These are phyloP conservation scores for Clavulina sp. DNA, from an alignment of 768 basidiomycete species.

Conservation along the genomic window DNA sequence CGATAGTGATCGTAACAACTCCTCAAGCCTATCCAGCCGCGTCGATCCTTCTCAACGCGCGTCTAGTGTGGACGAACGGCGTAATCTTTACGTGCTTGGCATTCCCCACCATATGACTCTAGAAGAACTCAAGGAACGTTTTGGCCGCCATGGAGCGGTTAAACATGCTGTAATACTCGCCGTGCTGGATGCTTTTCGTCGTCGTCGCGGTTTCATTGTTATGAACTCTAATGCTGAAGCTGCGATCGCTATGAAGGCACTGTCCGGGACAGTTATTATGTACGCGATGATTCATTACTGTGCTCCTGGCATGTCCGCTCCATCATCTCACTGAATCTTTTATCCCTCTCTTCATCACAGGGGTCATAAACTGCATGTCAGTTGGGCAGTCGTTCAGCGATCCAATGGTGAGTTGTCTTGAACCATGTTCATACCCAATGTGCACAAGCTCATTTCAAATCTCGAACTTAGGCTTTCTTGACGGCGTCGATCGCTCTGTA, in stretches of 20 bases:
- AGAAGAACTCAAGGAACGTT: slow-evolving; percentile 49
- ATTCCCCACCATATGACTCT: slow-evolving; percentile 67
- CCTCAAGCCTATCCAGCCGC: no score
- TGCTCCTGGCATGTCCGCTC: background rate
- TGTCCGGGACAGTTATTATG: slow-evolving; percentile 58
- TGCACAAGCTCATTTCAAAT: no score
- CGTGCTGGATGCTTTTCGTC: slow-evolving; percentile 67
- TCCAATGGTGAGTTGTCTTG: slow-evolving; percentile 22
- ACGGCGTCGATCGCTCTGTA: slow-evolving; percentile 1
- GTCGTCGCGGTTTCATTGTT: slow-evolving; percentile 68
- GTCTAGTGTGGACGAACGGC: slow-evolving; percentile 41
- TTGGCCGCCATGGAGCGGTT: slow-evolving; percentile 43
- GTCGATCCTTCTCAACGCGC: no score
- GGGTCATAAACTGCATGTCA: slow-evolving; percentile 61
- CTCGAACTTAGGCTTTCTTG: background rate
- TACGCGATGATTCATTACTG: slow-evolving; percentile 18
- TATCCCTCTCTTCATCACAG: slow-evolving; percentile 19
- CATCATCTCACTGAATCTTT: no score
- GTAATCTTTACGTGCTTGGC: slow-evolving; percentile 74
- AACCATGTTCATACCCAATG: no score
- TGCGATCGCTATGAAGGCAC: slow-evolving; percentile 40
- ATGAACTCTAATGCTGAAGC: slow-evolving; percentile 64
- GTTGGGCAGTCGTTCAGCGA: slow-evolving; percentile 77
- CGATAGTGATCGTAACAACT: no score
- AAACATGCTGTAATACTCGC: slow-evolving; percentile 66